These are phyloP conservation scores for Wickerhamiella pararugosa DNA, from an alignment of 1,139 yeast species.

Conservation along the genomic window DNA sequence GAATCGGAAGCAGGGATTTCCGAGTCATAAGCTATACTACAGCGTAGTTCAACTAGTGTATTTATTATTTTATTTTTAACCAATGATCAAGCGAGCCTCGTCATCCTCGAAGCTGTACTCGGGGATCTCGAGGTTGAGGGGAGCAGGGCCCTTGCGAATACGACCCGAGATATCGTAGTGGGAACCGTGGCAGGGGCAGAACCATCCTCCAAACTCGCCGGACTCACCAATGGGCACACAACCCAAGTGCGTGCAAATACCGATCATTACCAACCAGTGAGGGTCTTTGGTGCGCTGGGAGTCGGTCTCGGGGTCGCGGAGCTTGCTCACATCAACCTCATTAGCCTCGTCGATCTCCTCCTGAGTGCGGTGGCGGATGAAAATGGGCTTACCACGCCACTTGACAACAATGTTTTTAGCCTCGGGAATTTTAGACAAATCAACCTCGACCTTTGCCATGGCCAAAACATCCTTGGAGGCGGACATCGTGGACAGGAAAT, in stretches of 20 bases:
- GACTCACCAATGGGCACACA: conserved; percentile 99
- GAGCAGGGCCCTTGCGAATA: conserved; percentile 99
- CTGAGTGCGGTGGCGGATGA: conserved; percentile 96
- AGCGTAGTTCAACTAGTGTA: too few species aligned
- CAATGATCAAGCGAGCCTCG: conserved; percentile 50
- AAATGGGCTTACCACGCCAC: conserved; percentile 99
- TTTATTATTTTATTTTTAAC: conserved; percentile 28
- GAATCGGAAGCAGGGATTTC: neutral
- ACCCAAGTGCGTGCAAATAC: conserved; percentile 99
- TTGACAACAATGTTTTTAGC: conserved; percentile 97
- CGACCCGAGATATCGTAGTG: conserved; percentile 99
- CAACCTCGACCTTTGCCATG: conserved; percentile 98
- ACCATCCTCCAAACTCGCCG: conserved; percentile 99
- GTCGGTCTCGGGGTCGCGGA: conserved; percentile 93
- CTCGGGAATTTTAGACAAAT: conserved; percentile 84
- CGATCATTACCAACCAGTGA: conserved; percentile 98
- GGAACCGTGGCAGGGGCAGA: conserved; percentile 99
- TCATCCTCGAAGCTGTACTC: conserved; percentile 69
- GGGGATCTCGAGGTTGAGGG: conserved; percentile 95
- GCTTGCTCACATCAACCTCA: conserved; percentile 48
- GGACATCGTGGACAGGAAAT: conserved; percentile 84
- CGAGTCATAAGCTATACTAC: neutral
- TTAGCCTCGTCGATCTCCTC: conserved; percentile 93
- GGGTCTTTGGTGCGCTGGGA: conserved; percentile 92
- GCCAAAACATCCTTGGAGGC: conserved; percentile 99